Evolutionary conservation across 2,329 filamentous ascomycete genomes (phyloP).

Genomic region (Leptographium lundbergii): DNA sequence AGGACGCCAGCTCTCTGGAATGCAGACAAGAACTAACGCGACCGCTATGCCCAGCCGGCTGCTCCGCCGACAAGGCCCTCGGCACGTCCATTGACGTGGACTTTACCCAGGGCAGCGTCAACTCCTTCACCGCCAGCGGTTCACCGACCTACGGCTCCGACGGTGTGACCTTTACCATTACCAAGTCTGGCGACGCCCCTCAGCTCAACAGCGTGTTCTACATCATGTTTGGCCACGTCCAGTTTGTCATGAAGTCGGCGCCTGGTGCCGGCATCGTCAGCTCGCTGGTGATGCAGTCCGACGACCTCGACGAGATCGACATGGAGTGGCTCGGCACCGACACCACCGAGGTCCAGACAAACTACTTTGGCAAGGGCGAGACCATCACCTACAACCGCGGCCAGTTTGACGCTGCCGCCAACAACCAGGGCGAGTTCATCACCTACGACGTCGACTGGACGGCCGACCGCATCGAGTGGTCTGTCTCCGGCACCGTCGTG

Average conservation of each 20-base stretch:
- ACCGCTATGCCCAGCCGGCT: constrained; percentile 32
- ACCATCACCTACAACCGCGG: constrained; percentile 80
- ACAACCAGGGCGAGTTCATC: constrained; percentile 64
- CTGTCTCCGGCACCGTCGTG: constrained; percentile 64
- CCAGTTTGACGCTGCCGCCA: constrained; percentile 57
- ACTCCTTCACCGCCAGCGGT: constrained; percentile 61
- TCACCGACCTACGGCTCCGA: constrained; percentile 60
- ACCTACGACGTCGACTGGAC: constrained; percentile 94
- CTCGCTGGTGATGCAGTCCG: constrained; percentile 81
- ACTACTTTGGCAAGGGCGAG: constrained; percentile 92
- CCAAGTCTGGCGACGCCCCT: constrained; percentile 67
- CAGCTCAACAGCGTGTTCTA: constrained; percentile 86
- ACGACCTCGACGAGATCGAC: constrained; percentile 90
- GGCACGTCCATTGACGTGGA: constrained; percentile 74
- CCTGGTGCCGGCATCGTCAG: constrained; percentile 87
- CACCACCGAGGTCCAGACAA: constrained; percentile 71
- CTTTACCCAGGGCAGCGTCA: constrained; percentile 65
- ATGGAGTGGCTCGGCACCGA: constrained; percentile 88
- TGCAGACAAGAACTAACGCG: too few relatives aligned
- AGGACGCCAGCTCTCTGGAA: too few relatives aligned
- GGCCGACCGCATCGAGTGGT: constrained; percentile 71
- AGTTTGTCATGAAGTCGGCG: constrained; percentile 73
- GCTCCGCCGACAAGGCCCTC: constrained; percentile 66
- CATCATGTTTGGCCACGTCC: constrained; percentile 96
- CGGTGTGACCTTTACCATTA: constrained; percentile 72